A percentile compares a stretch with the other conserved stretches of the same genome.
These are phyloP conservation scores for Chenopodium berlandieri DNA, from an alignment of 148 eudicot species.

Conservation along the genomic window DNA sequence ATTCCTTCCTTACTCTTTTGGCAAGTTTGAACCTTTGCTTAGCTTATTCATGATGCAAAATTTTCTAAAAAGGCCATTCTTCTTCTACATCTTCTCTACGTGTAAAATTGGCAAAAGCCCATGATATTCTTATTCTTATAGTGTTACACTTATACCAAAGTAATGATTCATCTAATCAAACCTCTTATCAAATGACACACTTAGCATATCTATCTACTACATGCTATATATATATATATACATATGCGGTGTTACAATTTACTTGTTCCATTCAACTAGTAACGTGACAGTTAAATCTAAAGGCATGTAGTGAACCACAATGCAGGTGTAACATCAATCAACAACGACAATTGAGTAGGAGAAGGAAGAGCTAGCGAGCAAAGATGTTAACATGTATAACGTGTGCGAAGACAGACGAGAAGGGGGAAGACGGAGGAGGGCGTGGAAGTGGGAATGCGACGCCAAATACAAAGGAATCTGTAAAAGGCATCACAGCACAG, in stretches of 20 bases:
- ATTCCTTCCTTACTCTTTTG: conserved; percentile 35
- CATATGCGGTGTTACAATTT: too few relatives aligned
- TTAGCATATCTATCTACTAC: too few relatives aligned
- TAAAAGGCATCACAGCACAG: conserved; percentile 94
- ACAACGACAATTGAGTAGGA: background rate
- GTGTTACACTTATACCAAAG: conserved; percentile 16
- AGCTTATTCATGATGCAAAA: background rate
- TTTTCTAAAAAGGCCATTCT: background rate
- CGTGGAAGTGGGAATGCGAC: conserved; percentile 57
- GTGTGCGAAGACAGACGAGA: conserved; percentile 70
- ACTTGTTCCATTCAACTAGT: background rate
- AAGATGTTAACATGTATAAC: conserved; percentile 91
- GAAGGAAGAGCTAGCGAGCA: conserved; percentile 12
- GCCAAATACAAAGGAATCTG: conserved; percentile 81
- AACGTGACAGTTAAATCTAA: background rate
- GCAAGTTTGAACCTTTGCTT: conserved; percentile 31
- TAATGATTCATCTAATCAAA: background rate
- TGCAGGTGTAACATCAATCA: conserved; percentile 19
- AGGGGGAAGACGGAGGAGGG: conserved; percentile 46
- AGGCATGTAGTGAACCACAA: background rate
- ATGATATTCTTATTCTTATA: conserved; percentile 8
- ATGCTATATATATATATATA: too few relatives aligned
- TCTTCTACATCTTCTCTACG: background rate
- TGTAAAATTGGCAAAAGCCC: background rate
- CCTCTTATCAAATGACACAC: background rate